Evolutionary conservation across 1,284 basidiomycete species (phyloP), one percentile per base, ranked within the genome.

Genomic region (Omphalotus olearius): DNA sequence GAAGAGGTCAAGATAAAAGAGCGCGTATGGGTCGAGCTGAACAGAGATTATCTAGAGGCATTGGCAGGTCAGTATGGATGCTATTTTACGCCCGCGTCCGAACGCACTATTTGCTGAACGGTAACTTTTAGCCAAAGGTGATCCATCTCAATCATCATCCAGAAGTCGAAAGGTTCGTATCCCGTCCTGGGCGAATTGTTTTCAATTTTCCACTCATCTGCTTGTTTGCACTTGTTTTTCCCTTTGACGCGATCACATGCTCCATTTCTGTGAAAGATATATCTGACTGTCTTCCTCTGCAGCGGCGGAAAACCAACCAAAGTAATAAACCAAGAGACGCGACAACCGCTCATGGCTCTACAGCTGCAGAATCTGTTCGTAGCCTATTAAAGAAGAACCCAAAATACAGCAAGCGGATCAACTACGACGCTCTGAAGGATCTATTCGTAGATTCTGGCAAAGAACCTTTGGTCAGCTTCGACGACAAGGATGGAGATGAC

Each of bases 11-110:
- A 80, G 64, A 80, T 93, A 63, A 97, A 95, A 66, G 93, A 96
- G 63, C 84, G 94, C 23, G 84, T 99, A 16, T 99, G 97, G 97
- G 91, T 98, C 56, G 93, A 96, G 69, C 78, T 94, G 65, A 99
- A 99, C 69, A 83, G 82, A 58, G 93, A 97, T 50, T 99, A 97
- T 72, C 71, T 99, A 46, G 91, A 97, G 66, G 85, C 89, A 28
- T 75, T 95, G 42, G 92, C 91, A 55, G 83, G 91, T 91, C 63
- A 67, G 83, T 75, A 37, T 43, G 35, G 43, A 36, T 52, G 30
- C 7, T 38, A 9, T 13, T n/a, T 40, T 40, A n/a, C 20, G 7
- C 2, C n/a, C 13, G 48, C 56, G 20, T 53, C 49, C 36, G 11
- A 55, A 62, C 52, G 51, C 57, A 57, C 52, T 53, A 23, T 67